Conservation (phyloP, 1,284 basidiomycete species). For the Heterobasidion parviporum region DNA sequence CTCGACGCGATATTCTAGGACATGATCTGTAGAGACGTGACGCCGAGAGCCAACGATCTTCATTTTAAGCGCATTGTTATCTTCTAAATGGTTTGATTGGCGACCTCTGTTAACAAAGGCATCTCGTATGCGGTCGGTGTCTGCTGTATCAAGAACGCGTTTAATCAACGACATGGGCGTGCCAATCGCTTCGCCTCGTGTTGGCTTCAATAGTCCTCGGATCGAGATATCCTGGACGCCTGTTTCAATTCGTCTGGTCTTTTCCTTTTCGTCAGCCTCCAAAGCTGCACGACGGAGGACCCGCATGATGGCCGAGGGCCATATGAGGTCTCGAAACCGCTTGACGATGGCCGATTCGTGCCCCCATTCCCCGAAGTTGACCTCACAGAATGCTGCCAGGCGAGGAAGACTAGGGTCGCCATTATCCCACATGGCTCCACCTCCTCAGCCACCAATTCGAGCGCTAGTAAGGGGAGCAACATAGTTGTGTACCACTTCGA, state of each 20-base stretch:
- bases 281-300: constrained; percentile 32
- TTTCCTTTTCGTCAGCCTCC: constrained; percentile 29
- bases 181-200: constrained; percentile 21
- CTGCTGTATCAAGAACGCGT: constrained; percentile 20
- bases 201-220: constrained; percentile 14
- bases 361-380: constrained; percentile 49
- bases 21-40: constrained; percentile 31
- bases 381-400: constrained; percentile 43
- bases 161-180: constrained; percentile 26
- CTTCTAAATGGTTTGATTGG: constrained; percentile 7
- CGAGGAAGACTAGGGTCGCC: constrained; percentile 31
- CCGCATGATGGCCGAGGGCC: constrained; percentile 31
- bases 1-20: constrained; percentile 36
- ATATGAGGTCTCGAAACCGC: constrained; percentile 31
- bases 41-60: constrained; percentile 25
- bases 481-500: constrained; percentile 37
- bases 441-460: constrained; percentile 12
- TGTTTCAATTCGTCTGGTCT: constrained; percentile 11
- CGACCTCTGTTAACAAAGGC: constrained; percentile 27
- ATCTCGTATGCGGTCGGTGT: constrained; percentile 19
- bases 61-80: constrained; percentile 23
- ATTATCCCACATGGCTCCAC: constrained; percentile 21
- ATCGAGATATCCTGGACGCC: constrained; percentile 14
- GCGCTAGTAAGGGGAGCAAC: constrained; percentile 28
- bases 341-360: constrained; percentile 31